These are phyloP conservation scores for Luffa acutangula DNA, from an alignment of 306 rosid genomes.

Conservation along the genomic window DNA sequence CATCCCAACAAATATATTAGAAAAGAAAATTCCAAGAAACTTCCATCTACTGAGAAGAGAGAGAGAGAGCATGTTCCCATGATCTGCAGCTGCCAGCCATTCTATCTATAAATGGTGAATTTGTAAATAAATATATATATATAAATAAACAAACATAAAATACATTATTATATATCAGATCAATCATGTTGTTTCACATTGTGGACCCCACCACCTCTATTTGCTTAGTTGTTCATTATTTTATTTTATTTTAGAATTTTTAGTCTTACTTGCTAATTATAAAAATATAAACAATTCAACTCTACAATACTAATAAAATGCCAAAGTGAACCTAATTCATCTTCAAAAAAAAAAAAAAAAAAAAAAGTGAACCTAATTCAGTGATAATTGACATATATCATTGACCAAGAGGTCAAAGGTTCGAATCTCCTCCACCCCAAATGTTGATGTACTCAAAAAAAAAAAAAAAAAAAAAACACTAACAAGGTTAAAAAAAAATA, in stretches of 20 bases:
- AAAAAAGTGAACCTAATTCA: too few relatives aligned
- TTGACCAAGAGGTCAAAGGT: too few relatives aligned
- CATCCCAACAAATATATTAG: not conserved
- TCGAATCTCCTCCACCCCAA: too few relatives aligned
- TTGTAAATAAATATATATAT: not conserved
- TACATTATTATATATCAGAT: not conserved
- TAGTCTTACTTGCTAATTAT: not conserved
- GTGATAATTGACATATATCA: too few relatives aligned
- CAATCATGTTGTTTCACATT: constrained; percentile 1
- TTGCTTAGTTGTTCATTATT: not conserved
- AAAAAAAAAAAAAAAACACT: too few relatives aligned
- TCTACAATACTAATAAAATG: too few relatives aligned
- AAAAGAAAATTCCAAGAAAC: not conserved
- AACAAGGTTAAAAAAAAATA: too few relatives aligned
- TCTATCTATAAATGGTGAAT: not conserved
- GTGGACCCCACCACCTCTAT: not conserved
- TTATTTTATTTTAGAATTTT: not conserved
- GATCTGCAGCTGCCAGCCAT: not conserved
- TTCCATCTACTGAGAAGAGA: not conserved
- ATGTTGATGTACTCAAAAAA: too few relatives aligned
- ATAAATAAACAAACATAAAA: not conserved
- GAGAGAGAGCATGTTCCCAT: not conserved
- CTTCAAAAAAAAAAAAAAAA: too few relatives aligned
- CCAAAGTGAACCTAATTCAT: too few relatives aligned
- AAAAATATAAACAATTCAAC: not conserved